Base-by-base conservation (phyloP, 31 red algal species). In the Endocladia muricata region DNA sequence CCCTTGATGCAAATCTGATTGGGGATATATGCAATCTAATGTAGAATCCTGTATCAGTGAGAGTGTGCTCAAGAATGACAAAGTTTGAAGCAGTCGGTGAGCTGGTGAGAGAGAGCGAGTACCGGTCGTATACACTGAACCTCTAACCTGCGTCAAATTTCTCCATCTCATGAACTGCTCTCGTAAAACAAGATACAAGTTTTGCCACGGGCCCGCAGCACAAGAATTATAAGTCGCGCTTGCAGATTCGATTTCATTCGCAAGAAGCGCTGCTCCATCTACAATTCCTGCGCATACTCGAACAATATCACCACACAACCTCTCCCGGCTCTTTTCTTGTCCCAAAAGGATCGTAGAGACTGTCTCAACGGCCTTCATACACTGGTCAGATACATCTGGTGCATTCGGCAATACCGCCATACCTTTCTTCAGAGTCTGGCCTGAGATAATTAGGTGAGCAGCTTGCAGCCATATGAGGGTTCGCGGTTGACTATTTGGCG, bases 391-490 rank as follows among this genome's bases (percentile, higher is more conserved):
- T 37, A 70, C 63, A 41, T 81, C 77, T 34, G 41, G 23, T n/a
- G 30, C 32, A 81, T 75, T 57, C 17, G 76, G 32, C 9, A 73
- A 35, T 4, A 89, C 36, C 1, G 85, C 63, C 17, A 69, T 89
- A 7, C 44, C 75, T 55, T 49, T 72, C 41, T 89, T 89, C 60
- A 89, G 41, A 3, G 76, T 47, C 44, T 48, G 76, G 54, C 68
- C 37, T 33, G 76, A 81, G 15, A 81, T 15, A 42, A 89, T 81
- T 17, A 76, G 39, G 23, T 74, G 42, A 32, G 68, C 55, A 62
- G 81, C 85, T 8, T 76, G 64, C 1, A 89, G 41, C 85, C 85
- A 89, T 26, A 89, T 3, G n/a, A 89, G 52, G 17, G 76, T 21
- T 29, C 75, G 68, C 1, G 66, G 55, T 19, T 68, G 55, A 34